Evolutionary conservation across 768 basidiomycete genomes (phyloP).

Genomic region (Psilocybe tampanensis): DNA sequence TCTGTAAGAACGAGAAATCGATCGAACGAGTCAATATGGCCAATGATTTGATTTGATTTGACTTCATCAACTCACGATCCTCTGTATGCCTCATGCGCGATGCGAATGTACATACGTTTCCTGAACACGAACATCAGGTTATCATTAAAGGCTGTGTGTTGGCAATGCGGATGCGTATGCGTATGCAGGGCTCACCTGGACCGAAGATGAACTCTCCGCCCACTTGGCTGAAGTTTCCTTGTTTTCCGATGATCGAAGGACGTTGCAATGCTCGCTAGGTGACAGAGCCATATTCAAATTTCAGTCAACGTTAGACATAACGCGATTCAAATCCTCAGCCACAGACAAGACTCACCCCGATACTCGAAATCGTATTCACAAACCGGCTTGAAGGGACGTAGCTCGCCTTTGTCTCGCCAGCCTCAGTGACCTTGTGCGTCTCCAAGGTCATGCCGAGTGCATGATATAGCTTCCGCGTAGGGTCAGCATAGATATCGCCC

Average conservation of each 20-base stretch:
- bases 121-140: conserved; percentile 23
- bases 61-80: conserved; percentile 46
- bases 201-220: conserved; percentile 68
- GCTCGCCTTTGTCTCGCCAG: conserved; percentile 43
- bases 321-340: too few relatives aligned
- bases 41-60: too few relatives aligned
- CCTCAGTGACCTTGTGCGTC: conserved; percentile 44
- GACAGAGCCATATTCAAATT: not conserved
- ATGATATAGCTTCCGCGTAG: conserved; percentile 57
- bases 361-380: conserved; percentile 37
- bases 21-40: too few relatives aligned
- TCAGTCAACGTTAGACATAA: not conserved
- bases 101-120: conserved; percentile 49
- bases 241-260: conserved; percentile 54
- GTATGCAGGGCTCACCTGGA: conserved; percentile 43
- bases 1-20: too few relatives aligned
- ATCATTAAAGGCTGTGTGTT: too few relatives aligned
- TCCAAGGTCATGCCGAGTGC: conserved; percentile 63
- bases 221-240: conserved; percentile 62
- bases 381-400: conserved; percentile 42
- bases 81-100: conserved; percentile 64
- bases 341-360: conserved; percentile 37
- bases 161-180: too few relatives aligned
- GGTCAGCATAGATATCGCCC: conserved; percentile 65
- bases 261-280: conserved; percentile 40